These are phyloP conservation scores for Kipferlia bialata DNA, from an alignment of 78 protist species.

Conservation along the genomic window DNA sequence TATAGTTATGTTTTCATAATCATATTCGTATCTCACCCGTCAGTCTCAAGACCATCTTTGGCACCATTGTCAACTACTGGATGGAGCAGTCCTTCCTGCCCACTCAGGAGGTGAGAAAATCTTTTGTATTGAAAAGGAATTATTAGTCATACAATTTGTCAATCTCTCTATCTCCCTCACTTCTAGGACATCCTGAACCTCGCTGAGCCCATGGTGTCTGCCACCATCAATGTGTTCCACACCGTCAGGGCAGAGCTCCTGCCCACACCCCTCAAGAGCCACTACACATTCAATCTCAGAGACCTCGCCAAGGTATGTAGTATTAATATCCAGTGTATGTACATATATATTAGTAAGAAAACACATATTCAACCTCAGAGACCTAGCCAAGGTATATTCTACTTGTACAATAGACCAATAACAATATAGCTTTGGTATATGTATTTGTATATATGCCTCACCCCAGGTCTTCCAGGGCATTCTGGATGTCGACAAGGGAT, in stretches of 20 bases:
- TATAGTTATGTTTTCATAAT: no score
- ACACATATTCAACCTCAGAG: slow-evolving; percentile 86
- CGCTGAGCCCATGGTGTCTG: neutral
- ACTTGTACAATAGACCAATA: no score
- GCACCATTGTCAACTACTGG: neutral
- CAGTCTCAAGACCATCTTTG: slow-evolving; percentile 4
- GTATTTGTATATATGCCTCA: no score
- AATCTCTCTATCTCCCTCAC: no score
- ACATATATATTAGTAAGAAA: no score
- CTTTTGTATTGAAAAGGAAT: no score
- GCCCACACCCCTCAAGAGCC: slow-evolving; percentile 74
- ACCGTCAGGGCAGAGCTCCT: neutral
- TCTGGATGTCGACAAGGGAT: no score
- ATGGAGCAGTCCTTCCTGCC: neutral
- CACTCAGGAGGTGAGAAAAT: no score
- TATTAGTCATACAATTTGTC: no score
- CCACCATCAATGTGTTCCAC: neutral
- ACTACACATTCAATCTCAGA: slow-evolving; percentile 86
- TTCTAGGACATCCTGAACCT: neutral
- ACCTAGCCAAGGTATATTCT: slow-evolving; percentile 54
- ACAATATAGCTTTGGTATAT: no score
- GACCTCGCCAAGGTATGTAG: slow-evolving; percentile 61
- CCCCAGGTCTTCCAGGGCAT: slow-evolving; percentile 28
- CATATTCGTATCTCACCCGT: no score
- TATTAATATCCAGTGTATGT: slow-evolving; percentile 59